Evolutionary conservation across 1,284 basidiomycete species (phyloP).

Genomic region (Termitomyces sp.): DNA sequence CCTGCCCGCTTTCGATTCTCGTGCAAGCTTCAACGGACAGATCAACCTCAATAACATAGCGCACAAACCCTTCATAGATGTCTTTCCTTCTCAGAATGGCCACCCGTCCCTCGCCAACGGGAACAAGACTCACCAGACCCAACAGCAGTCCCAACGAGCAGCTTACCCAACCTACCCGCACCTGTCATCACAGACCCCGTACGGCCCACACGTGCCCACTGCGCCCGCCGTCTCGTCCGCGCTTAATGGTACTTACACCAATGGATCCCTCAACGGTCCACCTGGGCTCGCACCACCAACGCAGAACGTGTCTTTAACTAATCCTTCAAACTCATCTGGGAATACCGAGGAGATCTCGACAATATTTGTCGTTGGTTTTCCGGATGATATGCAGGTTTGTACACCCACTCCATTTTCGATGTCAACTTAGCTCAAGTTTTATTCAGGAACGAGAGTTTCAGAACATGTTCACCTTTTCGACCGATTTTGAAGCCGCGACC

Average conservation of each 20-base stretch:
- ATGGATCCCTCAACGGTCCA: slow-evolving; percentile 11
- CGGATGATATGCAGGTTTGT: slow-evolving; percentile 94
- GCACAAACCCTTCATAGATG: slow-evolving; percentile 32
- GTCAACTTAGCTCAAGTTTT: slow-evolving; percentile 14
- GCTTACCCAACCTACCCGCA: slow-evolving; percentile 33
- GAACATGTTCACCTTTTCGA: slow-evolving; percentile 97
- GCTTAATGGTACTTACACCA: slow-evolving; percentile 25
- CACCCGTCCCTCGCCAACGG: slow-evolving; percentile 17
- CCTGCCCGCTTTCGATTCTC: slow-evolving; percentile 34
- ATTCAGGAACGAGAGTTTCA: slow-evolving; percentile 95
- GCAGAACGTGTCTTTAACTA: slow-evolving; percentile 15
- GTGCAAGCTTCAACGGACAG: slow-evolving; percentile 34
- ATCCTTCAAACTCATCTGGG: slow-evolving; percentile 18
- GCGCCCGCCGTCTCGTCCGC: slow-evolving; percentile 24
- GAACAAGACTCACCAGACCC: slow-evolving; percentile 26
- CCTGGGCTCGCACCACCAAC: slow-evolving; percentile 16
- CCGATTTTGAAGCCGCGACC: slow-evolving; percentile 95
- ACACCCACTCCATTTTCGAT: not conserved
- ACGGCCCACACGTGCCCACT: slow-evolving; percentile 62
- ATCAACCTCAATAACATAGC: slow-evolving; percentile 21
- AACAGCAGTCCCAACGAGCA: slow-evolving; percentile 30
- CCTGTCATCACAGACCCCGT: slow-evolving; percentile 66
- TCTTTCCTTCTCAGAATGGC: slow-evolving; percentile 28
- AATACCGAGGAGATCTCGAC: slow-evolving; percentile 89
- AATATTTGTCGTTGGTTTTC: slow-evolving; percentile 98